Percentiles rank a stretch among this genome's conserved stretches.
Evolutionary conservation across 139 green algal species (phyloP).

Genomic region (Volvox africanus): DNA sequence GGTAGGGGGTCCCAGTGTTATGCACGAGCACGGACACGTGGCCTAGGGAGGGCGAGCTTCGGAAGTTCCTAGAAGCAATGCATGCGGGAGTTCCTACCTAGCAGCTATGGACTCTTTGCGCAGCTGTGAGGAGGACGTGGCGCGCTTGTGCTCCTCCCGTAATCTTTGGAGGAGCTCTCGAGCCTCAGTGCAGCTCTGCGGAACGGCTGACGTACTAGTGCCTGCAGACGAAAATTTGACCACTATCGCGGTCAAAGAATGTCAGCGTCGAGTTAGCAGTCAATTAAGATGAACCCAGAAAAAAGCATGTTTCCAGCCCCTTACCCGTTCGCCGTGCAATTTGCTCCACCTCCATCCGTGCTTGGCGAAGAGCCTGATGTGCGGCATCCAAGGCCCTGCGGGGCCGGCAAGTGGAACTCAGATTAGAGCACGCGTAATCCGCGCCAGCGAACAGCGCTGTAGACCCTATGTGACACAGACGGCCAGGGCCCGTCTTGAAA

Average conservation of each 20-base stretch:
- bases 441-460: too few species aligned
- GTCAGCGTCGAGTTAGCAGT: too few species aligned
- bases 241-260: too few species aligned
- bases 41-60: too few species aligned
- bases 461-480: too few species aligned
- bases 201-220: neutral
- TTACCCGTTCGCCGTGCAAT: neutral
- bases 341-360: neutral
- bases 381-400: neutral
- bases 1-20: neutral
- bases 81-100: neutral
- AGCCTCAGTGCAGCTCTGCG: neutral
- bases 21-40: neutral
- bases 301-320: too few species aligned
- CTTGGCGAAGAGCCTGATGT: neutral
- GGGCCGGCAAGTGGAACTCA: too few species aligned
- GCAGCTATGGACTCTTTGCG: constrained; percentile 16
- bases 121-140: constrained; percentile 28
- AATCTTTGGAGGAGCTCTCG: constrained; percentile 48
- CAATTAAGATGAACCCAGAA: too few species aligned
- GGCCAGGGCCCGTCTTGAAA: too few species aligned
- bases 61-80: too few species aligned
- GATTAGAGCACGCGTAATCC: too few species aligned
- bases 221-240: neutral
- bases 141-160: constrained; percentile 43